phyloP scores from a whole-genome alignment of 2,329 filamentous ascomycete species.

The Cladosporium colombiae region DNA sequence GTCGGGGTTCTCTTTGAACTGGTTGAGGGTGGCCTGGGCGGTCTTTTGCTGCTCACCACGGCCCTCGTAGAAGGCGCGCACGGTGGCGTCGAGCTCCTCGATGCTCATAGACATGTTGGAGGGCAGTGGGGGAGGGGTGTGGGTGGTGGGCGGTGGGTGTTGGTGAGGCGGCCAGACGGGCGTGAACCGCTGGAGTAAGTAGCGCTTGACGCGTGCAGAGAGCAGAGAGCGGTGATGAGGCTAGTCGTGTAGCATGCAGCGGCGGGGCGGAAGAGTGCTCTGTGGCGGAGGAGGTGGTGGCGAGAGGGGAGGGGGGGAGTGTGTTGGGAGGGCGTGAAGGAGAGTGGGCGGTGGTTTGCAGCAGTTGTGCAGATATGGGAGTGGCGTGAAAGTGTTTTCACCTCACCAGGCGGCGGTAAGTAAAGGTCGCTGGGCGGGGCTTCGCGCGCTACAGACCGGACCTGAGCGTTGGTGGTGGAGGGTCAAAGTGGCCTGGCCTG shows the following conservation, averaged over 20 bases:
- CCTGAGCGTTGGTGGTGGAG: conserved; percentile 13
- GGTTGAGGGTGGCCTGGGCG: conserved; percentile 85
- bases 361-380: conserved; percentile 5
- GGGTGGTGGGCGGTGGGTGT: neutral
- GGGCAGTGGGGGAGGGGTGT: neutral
- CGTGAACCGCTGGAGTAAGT: conserved; percentile 25
- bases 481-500: neutral
- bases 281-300: conserved; percentile 14
- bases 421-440: conserved; percentile 5
- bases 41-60: conserved; percentile 95
- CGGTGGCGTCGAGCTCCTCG: conserved; percentile 92
- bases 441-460: neutral
- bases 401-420: neutral
- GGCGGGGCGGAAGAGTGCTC: conserved; percentile 15
- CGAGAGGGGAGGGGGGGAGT: conserved; percentile 7
- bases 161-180: conserved; percentile 15
- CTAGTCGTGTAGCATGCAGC: conserved; percentile 33
- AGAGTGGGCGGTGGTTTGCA: conserved; percentile 1
- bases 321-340: conserved; percentile 18
- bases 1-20: conserved; percentile 99
- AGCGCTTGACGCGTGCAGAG: conserved; percentile 34
- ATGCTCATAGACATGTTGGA: conserved; percentile 67
- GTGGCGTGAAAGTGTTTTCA: conserved; percentile 9
- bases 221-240: conserved; percentile 28
- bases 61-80: conserved; percentile 96